Base-by-base conservation (phyloP, 2,329 filamentous ascomycete species). In the Xylaria sp. region DNA sequence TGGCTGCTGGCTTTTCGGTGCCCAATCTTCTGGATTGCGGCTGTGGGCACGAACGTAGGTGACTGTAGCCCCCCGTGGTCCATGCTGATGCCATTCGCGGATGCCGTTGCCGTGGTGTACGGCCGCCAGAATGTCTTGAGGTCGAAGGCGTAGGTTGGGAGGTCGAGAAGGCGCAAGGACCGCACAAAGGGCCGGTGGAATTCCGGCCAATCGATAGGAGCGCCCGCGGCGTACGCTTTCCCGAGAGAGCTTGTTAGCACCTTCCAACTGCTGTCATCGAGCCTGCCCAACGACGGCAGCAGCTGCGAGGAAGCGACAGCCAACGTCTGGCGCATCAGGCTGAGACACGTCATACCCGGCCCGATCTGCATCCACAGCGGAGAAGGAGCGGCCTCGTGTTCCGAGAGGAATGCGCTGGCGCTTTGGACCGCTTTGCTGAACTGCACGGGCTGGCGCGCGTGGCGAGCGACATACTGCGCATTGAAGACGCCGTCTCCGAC, bases 81-180 rank as follows among this genome's bases (percentile, higher is more conserved):
- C 35, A 62, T 48, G 11, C 31, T 23, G n/a, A 59, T 58, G 11
- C 55, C 58, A 31, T 3, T 47, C 3, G 54, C 52, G 3, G 41
- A 41, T 29, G 52, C 58, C 13, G 63, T 58, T 5, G 51, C 54
- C 23, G 11, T 58, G 23, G 60, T 67, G 29, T 61, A 67, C 6
- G 57, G 29, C 19, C 29, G 46, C 63, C 65, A 66, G 55, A 40
- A 64, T 10, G 21, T 47, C 49, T 57, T 56, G 1, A 57, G 23
- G 21, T 67, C 63, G 35, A 66, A 67, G 3, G 46, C 25, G 35
- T 66, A 66, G 19, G 60, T 66, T 4, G 65, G 65, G 4, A 67
- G 61, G 33, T 62, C 44, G 2, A 67, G 21, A 6, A 67, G 52
- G 13, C 37, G 53, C 25, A 62, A 41, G 3, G 49, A 40, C 15